These are phyloP conservation scores for Citrus medica DNA, from an alignment of 345 rosid genomes.

Conservation along the genomic window DNA sequence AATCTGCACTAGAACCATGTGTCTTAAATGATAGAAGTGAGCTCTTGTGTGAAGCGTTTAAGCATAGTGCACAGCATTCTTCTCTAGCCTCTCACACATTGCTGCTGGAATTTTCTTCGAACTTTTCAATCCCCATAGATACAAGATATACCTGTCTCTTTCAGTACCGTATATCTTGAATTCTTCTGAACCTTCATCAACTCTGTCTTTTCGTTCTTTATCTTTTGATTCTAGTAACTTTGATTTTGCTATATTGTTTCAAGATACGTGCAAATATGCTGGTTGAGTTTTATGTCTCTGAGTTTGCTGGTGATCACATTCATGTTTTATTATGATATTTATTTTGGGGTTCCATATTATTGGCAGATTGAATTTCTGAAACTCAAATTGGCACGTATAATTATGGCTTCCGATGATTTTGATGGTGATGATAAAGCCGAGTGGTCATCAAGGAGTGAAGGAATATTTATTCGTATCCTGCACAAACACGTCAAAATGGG, in stretches of 20 bases:
- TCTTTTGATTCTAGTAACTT: not conserved
- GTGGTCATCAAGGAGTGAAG: conserved; percentile 3
- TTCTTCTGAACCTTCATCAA: too few relatives aligned
- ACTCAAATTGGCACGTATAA: too few relatives aligned
- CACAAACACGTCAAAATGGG: not conserved
- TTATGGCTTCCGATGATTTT: not conserved
- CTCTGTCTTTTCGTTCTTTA: not conserved
- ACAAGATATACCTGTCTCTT: too few relatives aligned
- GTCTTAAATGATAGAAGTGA: not conserved
- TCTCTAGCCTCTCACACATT: not conserved
- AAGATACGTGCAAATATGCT: not conserved
- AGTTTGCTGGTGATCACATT: not conserved
- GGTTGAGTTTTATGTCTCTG: not conserved
- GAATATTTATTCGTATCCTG: not conserved
- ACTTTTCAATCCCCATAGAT: not conserved
- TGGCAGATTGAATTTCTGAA: not conserved
- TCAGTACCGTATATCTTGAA: too few relatives aligned
- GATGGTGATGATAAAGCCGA: conserved; percentile 6
- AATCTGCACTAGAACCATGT: not conserved
- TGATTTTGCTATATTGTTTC: not conserved
- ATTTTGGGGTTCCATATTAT: not conserved
- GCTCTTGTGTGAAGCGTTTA: not conserved
- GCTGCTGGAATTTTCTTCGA: not conserved
- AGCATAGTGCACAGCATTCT: not conserved
- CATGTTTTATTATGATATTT: not conserved